Evolutionary conservation across 1,284 basidiomycete species (phyloP), one percentile per base, ranked within the genome.

Genomic region (Cutaneotrichosporon cavernicola): DNA sequence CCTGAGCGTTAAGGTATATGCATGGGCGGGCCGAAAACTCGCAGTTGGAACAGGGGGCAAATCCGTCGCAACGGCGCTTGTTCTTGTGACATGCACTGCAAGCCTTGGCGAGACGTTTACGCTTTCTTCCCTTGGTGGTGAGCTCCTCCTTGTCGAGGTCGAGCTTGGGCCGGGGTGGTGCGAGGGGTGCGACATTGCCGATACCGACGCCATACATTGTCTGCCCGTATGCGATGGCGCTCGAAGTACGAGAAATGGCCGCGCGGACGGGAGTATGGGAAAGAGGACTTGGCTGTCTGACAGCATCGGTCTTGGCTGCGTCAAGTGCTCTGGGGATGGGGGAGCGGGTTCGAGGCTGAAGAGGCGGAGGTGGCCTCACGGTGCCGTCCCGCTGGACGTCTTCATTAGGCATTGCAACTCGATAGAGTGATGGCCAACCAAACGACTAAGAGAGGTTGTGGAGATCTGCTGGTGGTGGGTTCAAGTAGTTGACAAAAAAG

Each of bases 11-110:
- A 69, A 80, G 63, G 63, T 83, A 83, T 46, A 79, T 71, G 66
- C 82, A 83, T 4, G 76, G 71, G 47, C 80, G 68, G 14, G 80
- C 80, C 8, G 81, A 81, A 65, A 83, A 83, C 70, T 83, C 82
- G 73, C 82, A 83, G 70, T 83, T 83, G 56, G 79, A 81, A 69
- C 82, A 83, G 1, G 82, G 82, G 0, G 82, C 79, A 56, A 83
- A 83, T 21, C 82, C 82, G 66, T 83, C 82, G 61, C 82, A 83
- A 14, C 82, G 74, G 56, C 82, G 73, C 72, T 83, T 83, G 69
- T 83, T 83, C 73, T 83, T 81, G 67, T 81, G 80, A 71, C 80
- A 81, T 13, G 80, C 80, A 60, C 73, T 75, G 59, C 80, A 81
- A 14, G 80, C 80, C 66, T 80, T 81, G 0, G 80, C 80, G 43